Evolutionary conservation across 306 rosid species (phyloP), one percentile per base, ranked within the genome.

Genomic region (Castanea mollissima): DNA sequence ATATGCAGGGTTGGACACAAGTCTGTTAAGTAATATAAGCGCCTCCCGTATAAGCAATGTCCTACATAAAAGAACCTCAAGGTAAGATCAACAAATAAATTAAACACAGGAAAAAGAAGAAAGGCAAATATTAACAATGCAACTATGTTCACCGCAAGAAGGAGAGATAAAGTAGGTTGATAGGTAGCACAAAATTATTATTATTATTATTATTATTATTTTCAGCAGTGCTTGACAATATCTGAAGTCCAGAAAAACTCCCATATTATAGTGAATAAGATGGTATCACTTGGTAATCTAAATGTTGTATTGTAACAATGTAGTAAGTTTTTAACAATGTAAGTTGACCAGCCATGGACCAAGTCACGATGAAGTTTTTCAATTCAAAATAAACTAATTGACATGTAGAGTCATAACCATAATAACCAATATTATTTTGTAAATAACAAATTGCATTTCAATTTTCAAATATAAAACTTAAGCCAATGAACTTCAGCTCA

Each of bases 31-130:
- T 80, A 94, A 83, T 74, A 94, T 94, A 65, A 94, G 87, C 69
- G 87, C 90, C 90, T 94, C 99, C 75, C 99, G 87, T 18, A 92
- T 82, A 71, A 92, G 86, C 87, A 92, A 87, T n/a, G 94, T 89
- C 95, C 99, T 94, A 20, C 81, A 71, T 29, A 70, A 81, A 78
- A 78, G 60, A 56, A 70, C 12, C 56, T 69, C 64, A 10, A 6
- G 74, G 69, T 72, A 68, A 72, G 60, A 71, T 80, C 80, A 77
- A 69, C 67, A 23, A 32, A 29, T 25, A 16, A 16, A 73, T 75
- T 67, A 73, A 62, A 21, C 63, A 56, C 15, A 76, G 14, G 51
- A 65, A 64, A 67, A 74, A 58, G 71, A 15, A 34, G 18, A 55
- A 59, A 76, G 72, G 6, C 29, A 63, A 71, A 35, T 21, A 56